phyloP scores from a whole-genome alignment of 306 rosid genomes.

The Gastrolobium villosum region DNA sequence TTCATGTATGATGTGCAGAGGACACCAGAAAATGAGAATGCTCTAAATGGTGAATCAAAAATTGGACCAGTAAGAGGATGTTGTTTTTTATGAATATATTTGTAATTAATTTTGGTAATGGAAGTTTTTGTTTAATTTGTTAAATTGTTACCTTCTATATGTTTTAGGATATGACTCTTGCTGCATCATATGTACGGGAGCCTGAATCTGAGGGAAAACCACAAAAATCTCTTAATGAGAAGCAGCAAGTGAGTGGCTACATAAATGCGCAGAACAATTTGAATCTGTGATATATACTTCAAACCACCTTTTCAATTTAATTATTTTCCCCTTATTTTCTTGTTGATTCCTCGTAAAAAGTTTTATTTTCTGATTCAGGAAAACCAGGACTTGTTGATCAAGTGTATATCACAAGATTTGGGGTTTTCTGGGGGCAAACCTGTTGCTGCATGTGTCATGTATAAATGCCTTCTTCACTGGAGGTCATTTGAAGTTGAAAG shows the following conservation, averaged over 20 bases:
- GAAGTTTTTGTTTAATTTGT: constrained; percentile 29
- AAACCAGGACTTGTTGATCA: constrained; percentile 94
- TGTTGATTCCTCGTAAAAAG: constrained; percentile 22
- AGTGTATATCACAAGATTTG: constrained; percentile 91
- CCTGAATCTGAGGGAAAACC: constrained; percentile 99
- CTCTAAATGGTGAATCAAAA: constrained; percentile 81
- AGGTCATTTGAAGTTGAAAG: constrained; percentile 99
- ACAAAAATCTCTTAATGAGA: constrained; percentile 97
- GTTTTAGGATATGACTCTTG: constrained; percentile 83
- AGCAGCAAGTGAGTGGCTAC: constrained; percentile 86
- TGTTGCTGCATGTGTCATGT: constrained; percentile 91
- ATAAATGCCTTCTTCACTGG: constrained; percentile 99
- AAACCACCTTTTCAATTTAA: constrained; percentile 32
- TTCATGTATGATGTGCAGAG: constrained; percentile 75
- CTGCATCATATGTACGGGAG: constrained; percentile 83
- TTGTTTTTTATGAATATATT: constrained; percentile 42
- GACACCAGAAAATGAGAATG: constrained; percentile 90
- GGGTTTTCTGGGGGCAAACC: constrained; percentile 98
- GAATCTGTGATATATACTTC: constrained; percentile 40
- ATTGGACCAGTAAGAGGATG: constrained; percentile 64
- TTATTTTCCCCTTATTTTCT: constrained; percentile 38
- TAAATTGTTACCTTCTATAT: constrained; percentile 38
- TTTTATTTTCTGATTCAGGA: constrained; percentile 71
- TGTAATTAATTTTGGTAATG: constrained; percentile 9
- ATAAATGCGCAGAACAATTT: constrained; percentile 40